These are phyloP conservation scores for Erythrobasidium hasegawianum DNA, from an alignment of 1,284 basidiomycete genomes.

Conservation along the genomic window DNA sequence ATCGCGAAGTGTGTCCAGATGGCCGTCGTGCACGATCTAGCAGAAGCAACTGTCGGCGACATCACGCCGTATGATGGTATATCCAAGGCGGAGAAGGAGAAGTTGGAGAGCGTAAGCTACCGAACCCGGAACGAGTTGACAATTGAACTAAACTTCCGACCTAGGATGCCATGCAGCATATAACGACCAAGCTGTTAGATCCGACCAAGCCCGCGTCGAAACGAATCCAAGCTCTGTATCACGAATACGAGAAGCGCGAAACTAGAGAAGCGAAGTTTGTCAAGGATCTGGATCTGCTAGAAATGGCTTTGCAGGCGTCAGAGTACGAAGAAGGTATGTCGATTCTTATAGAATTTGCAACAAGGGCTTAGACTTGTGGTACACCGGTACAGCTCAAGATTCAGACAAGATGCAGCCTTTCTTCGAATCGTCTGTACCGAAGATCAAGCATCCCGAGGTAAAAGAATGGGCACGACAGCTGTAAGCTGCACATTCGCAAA, in stretches of 20 bases:
- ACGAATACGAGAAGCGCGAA: constrained; percentile 86
- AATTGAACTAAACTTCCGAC: neutral
- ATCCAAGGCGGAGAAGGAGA: constrained; percentile 70
- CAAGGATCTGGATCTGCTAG: constrained; percentile 92
- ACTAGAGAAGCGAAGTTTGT: constrained; percentile 84
- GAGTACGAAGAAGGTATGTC: constrained; percentile 56
- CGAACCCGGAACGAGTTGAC: neutral
- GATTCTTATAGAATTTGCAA: no score
- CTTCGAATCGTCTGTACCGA: constrained; percentile 68
- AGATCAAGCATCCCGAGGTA: constrained; percentile 71
- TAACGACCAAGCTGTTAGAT: constrained; percentile 84
- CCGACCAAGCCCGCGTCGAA: constrained; percentile 66
- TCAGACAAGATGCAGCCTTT: constrained; percentile 60
- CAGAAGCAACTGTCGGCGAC: constrained; percentile 94
- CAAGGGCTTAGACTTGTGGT: no score
- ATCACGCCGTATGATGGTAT: constrained; percentile 88
- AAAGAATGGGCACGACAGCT: constrained; percentile 68
- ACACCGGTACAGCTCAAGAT: neutral
- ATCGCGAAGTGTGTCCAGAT: constrained; percentile 81
- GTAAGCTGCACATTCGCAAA: neutral
- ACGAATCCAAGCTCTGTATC: constrained; percentile 73
- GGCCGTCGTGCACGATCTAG: constrained; percentile 88
- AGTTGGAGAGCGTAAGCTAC: constrained; percentile 61
- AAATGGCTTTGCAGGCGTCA: constrained; percentile 70
- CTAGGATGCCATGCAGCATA: constrained; percentile 78